Evolutionary conservation across 2,329 filamentous ascomycete genomes (phyloP).

Genomic region (Neopestalotiopsis sp.): DNA sequence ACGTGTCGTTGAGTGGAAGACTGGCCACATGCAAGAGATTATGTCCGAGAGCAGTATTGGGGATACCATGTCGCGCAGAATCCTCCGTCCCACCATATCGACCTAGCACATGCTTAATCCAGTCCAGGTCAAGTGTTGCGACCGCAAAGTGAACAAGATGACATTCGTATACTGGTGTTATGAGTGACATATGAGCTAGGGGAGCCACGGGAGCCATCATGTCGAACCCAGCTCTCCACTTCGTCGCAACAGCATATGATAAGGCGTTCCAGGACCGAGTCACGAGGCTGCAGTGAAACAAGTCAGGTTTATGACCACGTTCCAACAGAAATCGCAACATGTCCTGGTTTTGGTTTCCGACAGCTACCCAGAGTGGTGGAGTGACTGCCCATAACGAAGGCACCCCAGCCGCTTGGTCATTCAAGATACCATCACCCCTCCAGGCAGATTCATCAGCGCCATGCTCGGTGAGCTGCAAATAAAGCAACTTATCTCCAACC

Average conservation of each 20-base stretch:
- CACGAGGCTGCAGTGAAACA: background rate
- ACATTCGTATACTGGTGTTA: background rate
- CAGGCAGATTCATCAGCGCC: background rate
- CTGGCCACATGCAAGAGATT: background rate
- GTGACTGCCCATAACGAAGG: background rate
- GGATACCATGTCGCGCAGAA: background rate
- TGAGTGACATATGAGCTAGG: background rate
- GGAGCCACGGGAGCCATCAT: background rate
- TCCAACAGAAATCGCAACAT: background rate
- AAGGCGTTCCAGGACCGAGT: background rate
- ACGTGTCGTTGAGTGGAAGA: background rate
- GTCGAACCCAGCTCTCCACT: background rate
- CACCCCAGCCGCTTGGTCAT: background rate
- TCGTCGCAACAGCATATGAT: background rate
- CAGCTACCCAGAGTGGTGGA: background rate
- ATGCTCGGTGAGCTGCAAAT: background rate
- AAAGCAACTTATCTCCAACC: background rate
- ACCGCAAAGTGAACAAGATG: slow-evolving; percentile 2
- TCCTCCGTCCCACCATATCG: background rate
- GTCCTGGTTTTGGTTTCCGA: background rate
- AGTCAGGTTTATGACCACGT: background rate
- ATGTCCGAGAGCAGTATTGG: background rate
- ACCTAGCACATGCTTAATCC: background rate
- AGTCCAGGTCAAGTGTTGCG: background rate
- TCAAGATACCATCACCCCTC: background rate